Evolutionary conservation across 2,329 filamentous ascomycete species (phyloP), one percentile per base, ranked within the genome.

Genomic region (Alternaria sp.): DNA sequence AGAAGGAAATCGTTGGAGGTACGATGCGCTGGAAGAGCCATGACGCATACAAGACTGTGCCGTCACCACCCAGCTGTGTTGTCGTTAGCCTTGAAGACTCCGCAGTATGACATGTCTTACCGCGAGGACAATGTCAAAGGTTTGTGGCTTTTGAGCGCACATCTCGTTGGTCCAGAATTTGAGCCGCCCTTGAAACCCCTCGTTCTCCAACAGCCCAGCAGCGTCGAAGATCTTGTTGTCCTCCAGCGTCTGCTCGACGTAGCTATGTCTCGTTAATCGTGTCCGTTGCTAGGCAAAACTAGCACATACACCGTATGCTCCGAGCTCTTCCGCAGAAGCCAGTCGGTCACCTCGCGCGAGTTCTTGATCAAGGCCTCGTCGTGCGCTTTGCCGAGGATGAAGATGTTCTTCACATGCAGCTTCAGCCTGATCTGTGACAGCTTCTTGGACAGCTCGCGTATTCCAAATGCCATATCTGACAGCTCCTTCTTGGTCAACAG

Each of bases 11-110:
- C 1, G 97, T 93, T 0, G 96, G 96, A 6, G 96, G 96, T 0
- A 98, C 95, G 50, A 98, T 92, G 45, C 92, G 89, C 82, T 99
- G 96, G 78, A 99, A 99, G 1, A 99, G 85, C 94, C 95, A 98
- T 75, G 93, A 97, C 5, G 95, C 92, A 76, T 97, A 98, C 11
- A 99, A 84, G 7, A 99, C 95, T 0, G 96, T 99, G n/a, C 96
- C 96, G 77, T 99, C 96, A 12, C 96, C 96, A 53, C 94, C 94
- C 4, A 97, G 87, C 82, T 84, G 47, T 25, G 51, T 14, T 30
- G 12, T 12, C 64, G 44, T 72, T 56, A 67, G 51, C 43, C 15
- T 25, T 44, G 25, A 20, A n/a, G 5, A 18, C 8, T 12, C 18
- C 4, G 2, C 33, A 47, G 20, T 21, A n/a, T 25, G 25, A 18